Percentiles rank a stretch among this genome's conserved stretches.
These are phyloP conservation scores for Citrullus mucosospermus DNA, from an alignment of 306 rosid species.

Conservation along the genomic window DNA sequence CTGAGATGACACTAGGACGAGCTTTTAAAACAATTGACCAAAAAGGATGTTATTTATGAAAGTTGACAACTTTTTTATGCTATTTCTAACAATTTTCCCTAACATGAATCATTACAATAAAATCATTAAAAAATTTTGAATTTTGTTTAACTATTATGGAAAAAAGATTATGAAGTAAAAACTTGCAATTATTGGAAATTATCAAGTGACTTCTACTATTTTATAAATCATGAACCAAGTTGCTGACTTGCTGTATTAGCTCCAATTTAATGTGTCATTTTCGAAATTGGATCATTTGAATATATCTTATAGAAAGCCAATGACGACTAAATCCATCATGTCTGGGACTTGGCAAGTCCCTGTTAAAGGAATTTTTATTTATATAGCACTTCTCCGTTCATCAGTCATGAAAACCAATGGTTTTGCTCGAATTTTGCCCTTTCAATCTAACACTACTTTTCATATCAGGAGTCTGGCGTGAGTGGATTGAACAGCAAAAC, in stretches of 20 bases:
- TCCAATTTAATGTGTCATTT: not conserved
- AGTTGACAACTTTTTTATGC: too few relatives aligned
- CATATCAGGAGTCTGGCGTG: slow-evolving; percentile 27
- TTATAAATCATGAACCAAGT: not conserved
- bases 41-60: too few relatives aligned
- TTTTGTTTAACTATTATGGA: too few relatives aligned
- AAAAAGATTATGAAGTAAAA: too few relatives aligned
- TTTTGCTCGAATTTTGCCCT: not conserved
- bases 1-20: too few relatives aligned
- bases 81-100: too few relatives aligned
- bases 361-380: not conserved
- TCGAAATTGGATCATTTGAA: not conserved
- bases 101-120: too few relatives aligned
- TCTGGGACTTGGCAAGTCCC: not conserved
- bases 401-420: not conserved
- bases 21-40: too few relatives aligned
- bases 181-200: too few relatives aligned
- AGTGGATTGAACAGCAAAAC: slow-evolving; percentile 44
- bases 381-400: not conserved
- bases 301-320: not conserved
- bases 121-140: too few relatives aligned
- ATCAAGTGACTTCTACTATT: too few relatives aligned
- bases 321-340: not conserved
- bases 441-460: not conserved
- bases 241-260: not conserved